These are phyloP conservation scores for Penicillium turbatum DNA, from an alignment of 495 filamentous ascomycete genomes.

Conservation along the genomic window DNA sequence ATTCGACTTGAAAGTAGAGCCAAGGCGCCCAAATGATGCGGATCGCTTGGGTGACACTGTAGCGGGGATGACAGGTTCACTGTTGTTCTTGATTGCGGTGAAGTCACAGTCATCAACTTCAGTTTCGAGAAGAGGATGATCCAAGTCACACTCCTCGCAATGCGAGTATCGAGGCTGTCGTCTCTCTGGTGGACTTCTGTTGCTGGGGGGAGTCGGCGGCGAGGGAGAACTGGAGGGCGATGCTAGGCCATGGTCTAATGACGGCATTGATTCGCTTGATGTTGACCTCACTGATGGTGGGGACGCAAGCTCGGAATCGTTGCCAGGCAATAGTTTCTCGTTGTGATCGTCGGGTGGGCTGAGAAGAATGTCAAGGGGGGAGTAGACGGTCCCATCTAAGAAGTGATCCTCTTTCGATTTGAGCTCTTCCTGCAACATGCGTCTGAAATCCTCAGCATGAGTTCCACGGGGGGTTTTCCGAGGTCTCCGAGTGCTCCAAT, in stretches of 20 bases:
- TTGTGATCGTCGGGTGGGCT: slow-evolving; percentile 43
- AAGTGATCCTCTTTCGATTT: slow-evolving; percentile 29
- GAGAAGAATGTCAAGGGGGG: slow-evolving; percentile 41
- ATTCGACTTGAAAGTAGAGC: slow-evolving; percentile 80
- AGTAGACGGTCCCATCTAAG: slow-evolving; percentile 29
- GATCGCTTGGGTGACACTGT: slow-evolving; percentile 20
- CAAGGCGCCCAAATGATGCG: slow-evolving; percentile 30
- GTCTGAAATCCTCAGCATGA: slow-evolving; percentile 45
- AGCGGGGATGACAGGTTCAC: slow-evolving; percentile 19
- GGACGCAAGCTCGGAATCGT: slow-evolving; percentile 38
- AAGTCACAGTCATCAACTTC: slow-evolving; percentile 31
- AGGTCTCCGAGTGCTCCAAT: slow-evolving; percentile 28
- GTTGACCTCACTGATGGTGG: slow-evolving; percentile 47
- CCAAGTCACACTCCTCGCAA: slow-evolving; percentile 49
- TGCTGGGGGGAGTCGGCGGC: slow-evolving; percentile 35
- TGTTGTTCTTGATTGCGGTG: slow-evolving; percentile 16
- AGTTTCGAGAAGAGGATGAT: slow-evolving; percentile 53
- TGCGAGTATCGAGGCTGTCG: slow-evolving; percentile 40
- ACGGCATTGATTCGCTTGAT: slow-evolving; percentile 60
- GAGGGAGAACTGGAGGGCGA: slow-evolving; percentile 41
- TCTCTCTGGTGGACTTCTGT: slow-evolving; percentile 39
- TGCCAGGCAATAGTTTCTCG: slow-evolving; percentile 29
- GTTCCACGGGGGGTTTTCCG: slow-evolving; percentile 39
- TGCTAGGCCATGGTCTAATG: slow-evolving; percentile 52
- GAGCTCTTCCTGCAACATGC: slow-evolving; percentile 41